Evolutionary conservation across 116 monocot species (phyloP).

Genomic region (Phalaenopsis hybrid): DNA sequence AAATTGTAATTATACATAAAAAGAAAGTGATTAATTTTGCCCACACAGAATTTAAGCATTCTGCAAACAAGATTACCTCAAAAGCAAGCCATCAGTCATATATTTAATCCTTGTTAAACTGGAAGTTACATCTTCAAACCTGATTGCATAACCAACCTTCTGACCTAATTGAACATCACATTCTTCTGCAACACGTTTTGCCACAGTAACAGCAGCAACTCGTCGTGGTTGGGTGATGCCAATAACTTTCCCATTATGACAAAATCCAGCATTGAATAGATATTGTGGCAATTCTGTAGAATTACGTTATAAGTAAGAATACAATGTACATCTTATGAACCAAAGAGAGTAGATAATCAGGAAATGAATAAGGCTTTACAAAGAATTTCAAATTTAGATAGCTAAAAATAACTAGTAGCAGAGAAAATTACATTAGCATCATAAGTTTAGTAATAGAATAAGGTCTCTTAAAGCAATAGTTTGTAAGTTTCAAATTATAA

Average conservation of each 20-base stretch:
- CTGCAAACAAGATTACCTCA: conserved; percentile 49
- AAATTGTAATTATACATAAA: not conserved
- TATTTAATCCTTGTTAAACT: conserved; percentile 82
- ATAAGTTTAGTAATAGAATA: not conserved
- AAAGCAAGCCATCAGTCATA: conserved; percentile 94
- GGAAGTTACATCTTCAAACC: conserved; percentile 89
- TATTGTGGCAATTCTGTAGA: conserved; percentile 86
- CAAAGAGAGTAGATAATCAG: not conserved
- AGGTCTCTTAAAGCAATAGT: not conserved
- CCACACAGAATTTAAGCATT: not conserved
- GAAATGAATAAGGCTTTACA: not conserved
- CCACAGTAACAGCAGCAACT: conserved; percentile 95
- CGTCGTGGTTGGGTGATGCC: conserved; percentile 97
- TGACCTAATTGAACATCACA: conserved; percentile 79
- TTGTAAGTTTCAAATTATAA: not conserved
- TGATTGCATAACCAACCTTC: conserved; percentile 91
- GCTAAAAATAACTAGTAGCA: not conserved
- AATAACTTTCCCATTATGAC: conserved; percentile 56
- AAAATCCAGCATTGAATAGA: conserved; percentile 80
- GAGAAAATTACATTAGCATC: not conserved
- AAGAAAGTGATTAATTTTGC: not conserved
- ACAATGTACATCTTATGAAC: not conserved
- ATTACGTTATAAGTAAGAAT: conserved; percentile 3
- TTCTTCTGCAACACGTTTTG: conserved; percentile 96
- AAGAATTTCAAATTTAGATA: not conserved